A percentile compares a stretch with the other conserved stretches of the same genome.
Conservation (phyloP, 2,329 filamentous ascomycete species). For the Ascochyta rabiei region DNA sequence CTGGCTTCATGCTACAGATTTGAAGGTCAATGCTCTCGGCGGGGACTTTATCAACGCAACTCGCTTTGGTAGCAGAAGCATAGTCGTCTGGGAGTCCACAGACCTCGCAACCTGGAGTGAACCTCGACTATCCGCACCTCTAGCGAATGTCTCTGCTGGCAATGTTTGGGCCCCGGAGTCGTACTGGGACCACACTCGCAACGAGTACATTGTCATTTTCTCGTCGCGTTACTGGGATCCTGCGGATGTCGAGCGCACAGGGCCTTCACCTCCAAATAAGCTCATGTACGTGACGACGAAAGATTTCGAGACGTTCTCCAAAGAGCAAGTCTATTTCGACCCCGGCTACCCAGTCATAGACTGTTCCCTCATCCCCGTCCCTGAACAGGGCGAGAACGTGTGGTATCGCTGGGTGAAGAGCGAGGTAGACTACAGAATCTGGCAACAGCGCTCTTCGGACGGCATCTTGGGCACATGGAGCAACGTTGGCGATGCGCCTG, state of each 20-base stretch:
- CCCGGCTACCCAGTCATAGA: constrained; percentile 14
- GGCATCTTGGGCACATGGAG: constrained; percentile 7
- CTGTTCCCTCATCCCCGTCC: constrained; percentile 9
- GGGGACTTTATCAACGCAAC: constrained; percentile 16
- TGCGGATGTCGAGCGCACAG: constrained; percentile 3
- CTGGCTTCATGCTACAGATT: constrained; percentile 11
- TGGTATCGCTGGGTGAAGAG: constrained; percentile 17
- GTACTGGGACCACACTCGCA: constrained; percentile 6
- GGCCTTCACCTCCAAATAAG: constrained; percentile 7
- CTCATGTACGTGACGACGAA: constrained; percentile 14
- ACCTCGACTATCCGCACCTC: constrained; percentile 4
- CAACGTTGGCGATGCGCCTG: constrained; percentile 7
- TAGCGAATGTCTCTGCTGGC: constrained; percentile 11
- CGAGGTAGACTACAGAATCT: constrained; percentile 11
- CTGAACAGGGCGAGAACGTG: constrained; percentile 9
- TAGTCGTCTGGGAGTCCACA: constrained; percentile 12
- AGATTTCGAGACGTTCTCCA: constrained; percentile 11
- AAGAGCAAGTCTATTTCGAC: constrained; percentile 11
- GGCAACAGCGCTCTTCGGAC: constrained; percentile 10
- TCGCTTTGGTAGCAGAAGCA: constrained; percentile 12
- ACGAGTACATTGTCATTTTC: constrained; percentile 10
- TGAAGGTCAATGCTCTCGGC: constrained; percentile 10
- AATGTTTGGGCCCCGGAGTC: constrained; percentile 13
- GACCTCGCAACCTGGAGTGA: constrained; percentile 10
- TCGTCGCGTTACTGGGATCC: constrained; percentile 14